Conservation (phyloP, 352 stramenopile species). For the Pythium volutum region DNA sequence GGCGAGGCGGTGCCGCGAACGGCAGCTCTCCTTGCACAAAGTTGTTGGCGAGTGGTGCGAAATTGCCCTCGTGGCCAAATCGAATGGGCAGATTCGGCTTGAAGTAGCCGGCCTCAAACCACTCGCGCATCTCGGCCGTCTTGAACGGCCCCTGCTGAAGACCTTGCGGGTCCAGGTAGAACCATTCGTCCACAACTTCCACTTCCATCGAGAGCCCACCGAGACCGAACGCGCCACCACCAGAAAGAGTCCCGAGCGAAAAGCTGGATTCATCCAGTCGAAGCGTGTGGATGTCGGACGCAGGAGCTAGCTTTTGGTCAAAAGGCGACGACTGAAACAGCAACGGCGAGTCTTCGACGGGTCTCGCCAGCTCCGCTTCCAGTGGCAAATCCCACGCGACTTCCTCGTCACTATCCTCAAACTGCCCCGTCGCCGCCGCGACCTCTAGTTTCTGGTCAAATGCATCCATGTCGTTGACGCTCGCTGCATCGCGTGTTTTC, state of each 20-base stretch:
- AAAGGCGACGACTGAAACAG: slow-evolving; percentile 21
- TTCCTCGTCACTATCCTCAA: slow-evolving; percentile 84
- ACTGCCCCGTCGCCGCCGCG: slow-evolving; percentile 66
- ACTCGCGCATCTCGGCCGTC: slow-evolving; percentile 84
- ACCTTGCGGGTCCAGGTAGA: slow-evolving; percentile 83
- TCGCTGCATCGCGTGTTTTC: slow-evolving; percentile 20
- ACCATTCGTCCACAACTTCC: slow-evolving; percentile 77
- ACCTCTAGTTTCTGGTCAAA: slow-evolving; percentile 82
- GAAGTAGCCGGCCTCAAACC: slow-evolving; percentile 88
- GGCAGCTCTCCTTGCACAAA: slow-evolving; percentile 70
- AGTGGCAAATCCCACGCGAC: slow-evolving; percentile 46
- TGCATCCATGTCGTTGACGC: slow-evolving; percentile 51
- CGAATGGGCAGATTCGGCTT: slow-evolving; percentile 86
- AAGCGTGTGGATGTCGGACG: slow-evolving; percentile 1
- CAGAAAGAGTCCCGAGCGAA: slow-evolving; percentile 19
- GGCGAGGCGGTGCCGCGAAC: slow-evolving; percentile 43
- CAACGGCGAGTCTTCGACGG: slow-evolving; percentile 18
- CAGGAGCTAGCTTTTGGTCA: slow-evolving; percentile 15
- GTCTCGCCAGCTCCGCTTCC: slow-evolving; percentile 5
- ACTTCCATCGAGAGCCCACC: slow-evolving; percentile 22
- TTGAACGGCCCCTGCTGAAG: slow-evolving; percentile 85
- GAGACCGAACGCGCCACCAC: slow-evolving; percentile 24
- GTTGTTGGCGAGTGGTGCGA: slow-evolving; percentile 73
- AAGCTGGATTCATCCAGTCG: slow-evolving; percentile 16
- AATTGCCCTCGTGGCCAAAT: slow-evolving; percentile 69